phyloP scores from a whole-genome alignment of 768 basidiomycete genomes.

The Amanita pallidorosea region DNA sequence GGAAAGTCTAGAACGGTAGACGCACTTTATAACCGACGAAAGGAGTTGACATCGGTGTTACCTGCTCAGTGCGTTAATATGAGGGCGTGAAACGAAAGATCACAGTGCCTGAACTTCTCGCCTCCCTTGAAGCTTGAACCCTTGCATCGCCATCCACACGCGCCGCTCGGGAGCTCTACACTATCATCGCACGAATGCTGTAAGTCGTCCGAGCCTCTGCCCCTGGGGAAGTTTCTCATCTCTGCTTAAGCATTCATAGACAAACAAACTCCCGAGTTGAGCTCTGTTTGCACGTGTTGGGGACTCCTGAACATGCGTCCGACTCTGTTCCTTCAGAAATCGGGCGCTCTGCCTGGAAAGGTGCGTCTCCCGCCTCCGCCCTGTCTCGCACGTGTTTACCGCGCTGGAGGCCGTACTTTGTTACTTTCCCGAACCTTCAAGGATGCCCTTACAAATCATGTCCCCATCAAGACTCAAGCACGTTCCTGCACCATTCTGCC shows the following conservation, averaged over 20 bases:
- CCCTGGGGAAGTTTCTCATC: too few species aligned
- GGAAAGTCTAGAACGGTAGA: too few species aligned
- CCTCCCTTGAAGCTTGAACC: too few species aligned
- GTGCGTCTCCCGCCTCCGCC: slow-evolving; percentile 20
- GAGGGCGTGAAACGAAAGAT: not conserved
- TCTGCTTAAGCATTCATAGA: too few species aligned
- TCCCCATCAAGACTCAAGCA: slow-evolving; percentile 83
- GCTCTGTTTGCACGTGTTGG: not conserved
- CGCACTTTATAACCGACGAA: not conserved
- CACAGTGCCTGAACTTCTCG: not conserved
- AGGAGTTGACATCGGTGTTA: not conserved
- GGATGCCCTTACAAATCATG: slow-evolving; percentile 69
- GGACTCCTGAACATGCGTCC: slow-evolving; percentile 39
- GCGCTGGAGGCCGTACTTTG: slow-evolving; percentile 73
- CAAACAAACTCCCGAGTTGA: too few species aligned
- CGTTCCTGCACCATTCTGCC: slow-evolving; percentile 89
- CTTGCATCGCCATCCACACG: too few species aligned
- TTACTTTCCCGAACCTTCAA: slow-evolving; percentile 84
- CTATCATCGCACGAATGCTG: too few species aligned
- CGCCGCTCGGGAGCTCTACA: too few species aligned
- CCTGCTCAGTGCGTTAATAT: not conserved
- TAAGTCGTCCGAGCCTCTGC: not conserved
- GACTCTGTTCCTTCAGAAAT: slow-evolving; percentile 43
- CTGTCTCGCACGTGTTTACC: not conserved
- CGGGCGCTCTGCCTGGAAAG: slow-evolving; percentile 81